A percentile compares a stretch with the other conserved stretches of the same genome.
phyloP scores from a whole-genome alignment of 2,329 filamentous ascomycete species.

The Neopestalotiopsis sp. region DNA sequence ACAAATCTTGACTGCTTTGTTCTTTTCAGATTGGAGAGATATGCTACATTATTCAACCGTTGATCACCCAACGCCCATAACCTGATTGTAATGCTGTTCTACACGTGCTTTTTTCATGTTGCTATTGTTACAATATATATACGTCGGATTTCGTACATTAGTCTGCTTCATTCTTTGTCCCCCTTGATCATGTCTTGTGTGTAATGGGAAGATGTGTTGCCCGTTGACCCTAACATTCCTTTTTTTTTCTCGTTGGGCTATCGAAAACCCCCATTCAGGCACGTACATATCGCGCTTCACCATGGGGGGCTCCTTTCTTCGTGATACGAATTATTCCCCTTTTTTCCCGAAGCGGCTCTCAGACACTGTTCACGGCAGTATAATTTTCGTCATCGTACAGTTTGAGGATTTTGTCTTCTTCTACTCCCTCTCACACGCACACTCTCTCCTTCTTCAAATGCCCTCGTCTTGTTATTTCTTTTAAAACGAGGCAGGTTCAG shows the following conservation, averaged over 20 bases:
- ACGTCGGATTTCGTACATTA: not conserved
- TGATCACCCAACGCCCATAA: not conserved
- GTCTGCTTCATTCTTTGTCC: not conserved
- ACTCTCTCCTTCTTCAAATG: no score
- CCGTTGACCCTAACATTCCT: not conserved
- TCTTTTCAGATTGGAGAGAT: not conserved
- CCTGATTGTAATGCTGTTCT: constrained; percentile 1
- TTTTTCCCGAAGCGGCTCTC: not conserved
- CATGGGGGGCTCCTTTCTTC: not conserved
- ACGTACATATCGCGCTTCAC: not conserved
- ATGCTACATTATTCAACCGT: not conserved
- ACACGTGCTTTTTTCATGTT: not conserved
- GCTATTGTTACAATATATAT: not conserved
- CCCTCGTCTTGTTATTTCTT: not conserved
- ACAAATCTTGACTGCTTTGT: not conserved
- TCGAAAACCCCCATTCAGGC: not conserved
- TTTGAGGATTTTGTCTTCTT: not conserved
- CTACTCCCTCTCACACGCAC: no score
- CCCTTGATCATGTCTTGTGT: not conserved
- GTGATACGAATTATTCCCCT: not conserved
- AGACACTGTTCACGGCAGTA: not conserved
- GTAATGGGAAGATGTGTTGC: not conserved
- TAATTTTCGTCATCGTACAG: not conserved
- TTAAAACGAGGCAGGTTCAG: not conserved
- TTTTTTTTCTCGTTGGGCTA: not conserved